These are phyloP conservation scores for Candida cerambycidarum DNA, from an alignment of 805 yeast species.

Conservation along the genomic window DNA sequence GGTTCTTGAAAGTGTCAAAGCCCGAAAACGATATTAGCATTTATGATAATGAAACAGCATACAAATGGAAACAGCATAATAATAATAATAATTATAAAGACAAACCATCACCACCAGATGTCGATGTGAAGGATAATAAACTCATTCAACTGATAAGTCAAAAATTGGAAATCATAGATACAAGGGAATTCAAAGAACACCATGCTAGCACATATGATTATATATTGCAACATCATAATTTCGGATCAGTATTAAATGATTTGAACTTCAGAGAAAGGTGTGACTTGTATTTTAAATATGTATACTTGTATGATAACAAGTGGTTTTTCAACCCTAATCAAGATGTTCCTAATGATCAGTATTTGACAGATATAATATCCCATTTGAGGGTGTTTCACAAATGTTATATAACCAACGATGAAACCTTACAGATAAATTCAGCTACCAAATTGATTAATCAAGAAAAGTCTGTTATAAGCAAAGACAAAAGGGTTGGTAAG, in stretches of 20 bases:
- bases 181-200: constrained; percentile 17
- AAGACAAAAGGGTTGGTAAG: neutral
- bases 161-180: constrained; percentile 19
- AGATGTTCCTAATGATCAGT: constrained; percentile 24
- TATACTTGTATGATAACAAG: constrained; percentile 38
- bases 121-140: neutral
- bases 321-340: constrained; percentile 45
- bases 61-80: neutral
- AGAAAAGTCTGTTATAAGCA: constrained; percentile 4
- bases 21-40: neutral
- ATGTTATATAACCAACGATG: constrained; percentile 39
- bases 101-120: neutral
- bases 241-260: constrained; percentile 8
- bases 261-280: constrained; percentile 40
- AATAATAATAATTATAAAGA: neutral
- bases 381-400: constrained; percentile 48
- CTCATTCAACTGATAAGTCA: constrained; percentile 3
- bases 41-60: neutral
- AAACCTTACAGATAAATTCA: constrained; percentile 12
- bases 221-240: constrained; percentile 10
- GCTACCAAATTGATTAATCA: constrained; percentile 7
- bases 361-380: constrained; percentile 42
- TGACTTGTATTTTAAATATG: constrained; percentile 43
- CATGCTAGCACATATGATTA: constrained; percentile 22
- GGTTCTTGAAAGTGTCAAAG: neutral